These are phyloP conservation scores for Ophiocordyceps camponoti-floridani DNA, from an alignment of 2,329 filamentous ascomycete species.

Conservation along the genomic window DNA sequence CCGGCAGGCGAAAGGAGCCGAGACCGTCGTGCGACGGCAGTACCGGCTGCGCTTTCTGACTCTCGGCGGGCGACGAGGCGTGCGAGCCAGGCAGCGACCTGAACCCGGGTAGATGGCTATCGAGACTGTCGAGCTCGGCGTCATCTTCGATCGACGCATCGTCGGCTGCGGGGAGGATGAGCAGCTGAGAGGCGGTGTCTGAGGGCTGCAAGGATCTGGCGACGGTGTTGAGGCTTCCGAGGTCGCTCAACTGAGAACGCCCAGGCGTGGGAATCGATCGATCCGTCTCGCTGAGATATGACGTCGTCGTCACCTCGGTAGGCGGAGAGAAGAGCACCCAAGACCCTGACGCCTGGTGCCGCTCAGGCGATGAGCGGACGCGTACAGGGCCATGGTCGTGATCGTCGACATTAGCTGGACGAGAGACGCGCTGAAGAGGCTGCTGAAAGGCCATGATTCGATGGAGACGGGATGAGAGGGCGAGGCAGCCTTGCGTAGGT, in stretches of 20 bases:
- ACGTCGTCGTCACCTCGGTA: conserved; percentile 43
- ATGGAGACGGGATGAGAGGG: too few species aligned
- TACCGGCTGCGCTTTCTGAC: conserved; percentile 41
- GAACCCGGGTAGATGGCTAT: conserved; percentile 82
- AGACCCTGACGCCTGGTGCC: conserved; percentile 58
- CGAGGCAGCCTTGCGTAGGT: not conserved
- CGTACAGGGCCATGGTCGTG: conserved; percentile 9
- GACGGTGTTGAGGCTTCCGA: conserved; percentile 58
- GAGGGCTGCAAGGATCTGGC: conserved; percentile 39
- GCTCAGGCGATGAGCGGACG: conserved; percentile 11
- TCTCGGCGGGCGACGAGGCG: conserved; percentile 7
- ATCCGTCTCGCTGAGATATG: conserved; percentile 51
- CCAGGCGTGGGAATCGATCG: conserved; percentile 46
- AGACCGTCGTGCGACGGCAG: conserved; percentile 87
- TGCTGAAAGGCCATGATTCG: conserved; percentile 38
- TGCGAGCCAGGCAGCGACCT: conserved; percentile 34
- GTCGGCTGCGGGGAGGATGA: conserved; percentile 15
- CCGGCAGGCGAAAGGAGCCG: conserved; percentile 54
- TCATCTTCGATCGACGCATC: conserved; percentile 39
- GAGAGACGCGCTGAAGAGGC: conserved; percentile 28
- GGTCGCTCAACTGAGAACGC: conserved; percentile 59
- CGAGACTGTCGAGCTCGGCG: conserved; percentile 76
- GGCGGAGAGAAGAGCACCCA: conserved; percentile 89
- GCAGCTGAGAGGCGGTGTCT: conserved; percentile 14
- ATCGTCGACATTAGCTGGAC: conserved; percentile 18